Evolutionary conservation across 768 basidiomycete species (phyloP).

Genomic region (Naganishia kalamii): DNA sequence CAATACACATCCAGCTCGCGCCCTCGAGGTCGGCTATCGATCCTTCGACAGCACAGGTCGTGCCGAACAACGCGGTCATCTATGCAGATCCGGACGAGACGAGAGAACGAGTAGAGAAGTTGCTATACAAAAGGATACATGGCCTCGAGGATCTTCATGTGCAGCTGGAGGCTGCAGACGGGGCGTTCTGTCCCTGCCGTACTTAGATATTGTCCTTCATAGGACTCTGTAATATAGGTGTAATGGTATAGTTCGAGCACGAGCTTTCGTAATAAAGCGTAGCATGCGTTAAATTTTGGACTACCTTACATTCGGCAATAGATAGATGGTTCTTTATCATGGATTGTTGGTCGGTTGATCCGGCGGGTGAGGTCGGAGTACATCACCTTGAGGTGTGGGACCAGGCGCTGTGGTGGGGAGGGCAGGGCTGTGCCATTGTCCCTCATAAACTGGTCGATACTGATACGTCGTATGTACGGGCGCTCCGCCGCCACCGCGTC

Average conservation of each 20-base stretch:
- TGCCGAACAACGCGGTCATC: slow-evolving; percentile 49
- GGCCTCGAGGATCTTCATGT: slow-evolving; percentile 85
- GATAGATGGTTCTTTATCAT: too few species aligned
- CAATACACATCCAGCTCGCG: slow-evolving; percentile 82
- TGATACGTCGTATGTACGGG: too few species aligned
- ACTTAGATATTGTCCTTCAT: neutral
- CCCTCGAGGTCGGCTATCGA: slow-evolving; percentile 58
- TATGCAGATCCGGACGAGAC: slow-evolving; percentile 65
- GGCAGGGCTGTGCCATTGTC: too few species aligned
- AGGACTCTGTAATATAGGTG: neutral
- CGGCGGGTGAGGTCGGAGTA: too few species aligned
- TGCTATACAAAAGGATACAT: slow-evolving; percentile 65
- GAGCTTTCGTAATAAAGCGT: too few species aligned
- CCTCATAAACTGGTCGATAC: too few species aligned
- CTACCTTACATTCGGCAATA: too few species aligned
- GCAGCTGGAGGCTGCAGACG: slow-evolving; percentile 59
- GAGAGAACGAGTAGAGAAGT: slow-evolving; percentile 65
- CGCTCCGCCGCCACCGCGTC: too few species aligned
- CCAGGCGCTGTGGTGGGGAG: too few species aligned
- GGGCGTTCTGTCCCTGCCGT: slow-evolving; percentile 1
- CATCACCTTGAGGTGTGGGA: too few species aligned
- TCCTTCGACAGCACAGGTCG: slow-evolving; percentile 45
- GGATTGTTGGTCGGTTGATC: too few species aligned
- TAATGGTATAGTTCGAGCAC: neutral
- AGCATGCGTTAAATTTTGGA: too few species aligned